Evolutionary conservation across 164 flowering plant genomes (phyloP), one percentile per base, ranked within the genome.

Genomic region (Vitis labrusca): DNA sequence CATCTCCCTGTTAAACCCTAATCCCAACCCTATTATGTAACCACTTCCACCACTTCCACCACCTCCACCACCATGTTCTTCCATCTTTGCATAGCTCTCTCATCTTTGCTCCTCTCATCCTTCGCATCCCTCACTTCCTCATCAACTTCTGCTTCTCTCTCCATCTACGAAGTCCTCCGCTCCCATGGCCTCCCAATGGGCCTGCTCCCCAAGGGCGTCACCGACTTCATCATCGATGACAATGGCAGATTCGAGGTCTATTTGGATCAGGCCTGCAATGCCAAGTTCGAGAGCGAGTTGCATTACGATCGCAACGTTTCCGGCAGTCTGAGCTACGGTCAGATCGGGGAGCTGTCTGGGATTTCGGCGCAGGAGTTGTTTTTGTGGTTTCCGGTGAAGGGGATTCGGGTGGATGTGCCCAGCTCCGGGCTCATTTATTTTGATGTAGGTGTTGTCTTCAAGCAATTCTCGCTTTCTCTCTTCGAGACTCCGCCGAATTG

Each of bases 351-450:
- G 6, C 62, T 88, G 58, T 73, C 84, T 9, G 92, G 92, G 3
- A 65, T 88, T 3, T 64, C 87, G 9, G 84, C 86, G 27, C 83
- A 84, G 81, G 92, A 88, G 74, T 82, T 88, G 29, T 88, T 88
- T 50, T 71, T 88, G 15, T 88, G 91, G 91, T 77, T 88, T 17
- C 86, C 86, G 3, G 89, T 88, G 15, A 81, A 76, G 65, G 77
- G 77, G 0, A 84, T 88, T 5, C 73, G 80, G 6, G 88, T 88
- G n/a, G 86, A 84, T 68, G 73, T 80, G 15, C 86, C 88, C 13
- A 74, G 74, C 66, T 81, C 88, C 2, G 89, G 91, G 0, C 58
- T 87, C 63, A 84, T 87, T 68, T 71, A 85, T 67, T 85, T 87
- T 53, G 84, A 85, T 70, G 87, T 84, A 8, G 91, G 86, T 23